Conservation (phyloP, 768 basidiomycete genomes). For the Mycena leptocephala region DNA sequence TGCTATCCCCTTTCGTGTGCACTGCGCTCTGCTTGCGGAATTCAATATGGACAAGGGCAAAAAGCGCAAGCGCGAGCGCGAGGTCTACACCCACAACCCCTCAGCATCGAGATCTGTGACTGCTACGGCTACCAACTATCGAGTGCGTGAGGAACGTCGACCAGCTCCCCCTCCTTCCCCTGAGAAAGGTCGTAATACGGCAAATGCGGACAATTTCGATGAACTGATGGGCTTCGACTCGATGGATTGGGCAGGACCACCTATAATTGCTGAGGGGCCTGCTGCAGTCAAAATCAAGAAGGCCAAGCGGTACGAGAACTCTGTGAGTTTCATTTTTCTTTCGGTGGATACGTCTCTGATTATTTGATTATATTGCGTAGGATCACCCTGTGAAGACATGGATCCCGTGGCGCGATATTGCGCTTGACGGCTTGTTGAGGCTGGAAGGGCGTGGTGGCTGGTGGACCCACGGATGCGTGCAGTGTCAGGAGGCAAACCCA, state of each 20-base stretch:
- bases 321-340: background rate
- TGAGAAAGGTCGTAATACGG: background rate
- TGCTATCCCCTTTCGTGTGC: too few species aligned
- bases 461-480: conserved; percentile 15
- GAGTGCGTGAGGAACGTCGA: too few species aligned
- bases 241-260: background rate
- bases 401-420: conserved; percentile 14
- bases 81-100: too few species aligned
- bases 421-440: conserved; percentile 26
- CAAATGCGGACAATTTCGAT: background rate
- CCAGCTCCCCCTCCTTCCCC: background rate
- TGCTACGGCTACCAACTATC: too few species aligned
- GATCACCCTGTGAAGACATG: background rate
- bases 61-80: too few species aligned
- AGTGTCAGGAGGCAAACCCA: background rate
- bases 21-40: too few species aligned
- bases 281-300: background rate
- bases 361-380: too few species aligned
- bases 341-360: too few species aligned
- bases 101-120: too few species aligned
- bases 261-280: background rate
- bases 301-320: background rate
- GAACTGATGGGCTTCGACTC: background rate
- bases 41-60: too few species aligned
- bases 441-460: conserved; percentile 36